Base-by-base conservation (phyloP, 805 yeast genomes). In the Metschnikowia similis region DNA sequence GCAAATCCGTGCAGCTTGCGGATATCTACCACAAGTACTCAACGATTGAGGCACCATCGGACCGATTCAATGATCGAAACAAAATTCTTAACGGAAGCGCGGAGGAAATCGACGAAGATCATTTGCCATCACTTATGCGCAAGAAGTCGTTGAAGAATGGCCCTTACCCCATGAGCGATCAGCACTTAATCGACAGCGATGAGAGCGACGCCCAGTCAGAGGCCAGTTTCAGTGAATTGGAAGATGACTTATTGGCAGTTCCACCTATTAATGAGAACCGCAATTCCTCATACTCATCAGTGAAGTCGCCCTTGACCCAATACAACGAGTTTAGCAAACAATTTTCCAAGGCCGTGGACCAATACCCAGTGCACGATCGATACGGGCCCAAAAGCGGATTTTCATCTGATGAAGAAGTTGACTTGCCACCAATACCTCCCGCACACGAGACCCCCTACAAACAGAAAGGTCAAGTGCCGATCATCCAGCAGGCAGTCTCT, bases 1-100 rank as follows among this genome's bases (percentile, higher is more conserved):
- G 70, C 56, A 59, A 59, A 44, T 69, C 74, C 1, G 62, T 71
- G n/a, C 74, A 70, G 56, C 62, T 73, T 50, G 69, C 68, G 1
- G 77, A 73, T 46, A 73, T 73, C 28, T 73, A 73, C 55, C 75
- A 71, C 39, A 73, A 73, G 51, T 73, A 73, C 55, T 64, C 70
- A 13, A 67, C 63, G 5, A 67, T 73, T 40, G 61, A 67, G 45
- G 56, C 72, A 8, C 78, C 78, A 2, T 66, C 74, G 8, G 76
- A 71, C 56, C 67, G 66, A 51, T 72, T 70, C 57, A 62, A 66
- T 48, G 60, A 71, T 48, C 60, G 76, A 47, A 70, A 67, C 56
- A 56, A 65, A 47, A 47, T 70, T 13, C 62, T 72, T 49, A 70
- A 71, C 51, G 75, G 75, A 0, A 59, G 69, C 1, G 63, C 59